Evolutionary conservation across 495 filamentous ascomycete species (phyloP).

Genomic region (Durotheca rogersii): DNA sequence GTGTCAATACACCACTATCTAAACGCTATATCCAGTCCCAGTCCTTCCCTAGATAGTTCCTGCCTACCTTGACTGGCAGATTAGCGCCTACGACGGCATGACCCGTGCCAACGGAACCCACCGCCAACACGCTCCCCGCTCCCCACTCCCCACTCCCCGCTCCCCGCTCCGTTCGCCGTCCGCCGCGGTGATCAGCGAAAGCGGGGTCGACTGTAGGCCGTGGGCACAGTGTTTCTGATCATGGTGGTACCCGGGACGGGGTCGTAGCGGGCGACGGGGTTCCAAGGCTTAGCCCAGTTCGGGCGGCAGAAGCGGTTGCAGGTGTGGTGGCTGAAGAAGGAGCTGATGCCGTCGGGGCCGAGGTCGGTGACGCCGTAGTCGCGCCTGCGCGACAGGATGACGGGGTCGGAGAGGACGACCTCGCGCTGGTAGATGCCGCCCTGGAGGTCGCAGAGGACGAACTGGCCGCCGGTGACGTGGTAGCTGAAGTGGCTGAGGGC

Average conservation of each 20-base stretch:
- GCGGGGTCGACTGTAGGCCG: too few species aligned
- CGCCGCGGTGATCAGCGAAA: too few species aligned
- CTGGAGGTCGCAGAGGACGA: conserved; percentile 44
- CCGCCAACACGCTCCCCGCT: too few species aligned
- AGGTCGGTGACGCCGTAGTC: conserved; percentile 43
- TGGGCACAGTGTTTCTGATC: conserved; percentile 9
- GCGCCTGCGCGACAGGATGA: conserved; percentile 34
- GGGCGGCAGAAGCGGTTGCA: conserved; percentile 23
- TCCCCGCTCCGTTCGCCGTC: too few species aligned
- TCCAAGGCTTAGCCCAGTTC: conserved; percentile 10
- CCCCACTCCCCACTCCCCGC: too few species aligned
- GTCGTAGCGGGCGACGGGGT: conserved; percentile 1
- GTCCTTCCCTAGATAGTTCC: too few species aligned
- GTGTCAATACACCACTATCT: too few species aligned
- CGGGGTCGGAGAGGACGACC: conserved; percentile 39
- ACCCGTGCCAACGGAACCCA: too few species aligned
- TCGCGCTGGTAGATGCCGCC: conserved; percentile 38
- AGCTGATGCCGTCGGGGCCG: conserved; percentile 37
- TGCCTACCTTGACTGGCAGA: too few species aligned
- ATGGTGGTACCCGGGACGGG: conserved; percentile 13
- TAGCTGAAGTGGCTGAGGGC: conserved; percentile 48
- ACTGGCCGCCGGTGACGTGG: conserved; percentile 37
- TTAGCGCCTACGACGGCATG: too few species aligned
- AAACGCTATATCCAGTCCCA: too few species aligned
- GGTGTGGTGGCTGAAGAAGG: conserved; percentile 39